Evolutionary conservation across 2,329 filamentous ascomycete species (phyloP).

Genomic region (Colletotrichum tamarilloi): DNA sequence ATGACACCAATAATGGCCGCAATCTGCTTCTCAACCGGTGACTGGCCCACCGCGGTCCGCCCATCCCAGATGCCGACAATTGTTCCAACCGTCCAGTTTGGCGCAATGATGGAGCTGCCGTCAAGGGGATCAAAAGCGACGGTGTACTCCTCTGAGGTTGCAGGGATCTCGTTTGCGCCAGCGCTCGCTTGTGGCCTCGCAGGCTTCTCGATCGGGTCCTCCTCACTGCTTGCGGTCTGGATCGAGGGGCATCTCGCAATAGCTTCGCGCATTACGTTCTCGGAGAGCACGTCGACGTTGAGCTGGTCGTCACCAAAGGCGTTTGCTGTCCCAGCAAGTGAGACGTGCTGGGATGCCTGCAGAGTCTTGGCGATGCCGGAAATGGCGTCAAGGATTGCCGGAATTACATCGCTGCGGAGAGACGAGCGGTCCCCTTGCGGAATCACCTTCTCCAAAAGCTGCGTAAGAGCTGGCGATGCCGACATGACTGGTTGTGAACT

Average conservation of each 20-base stretch:
- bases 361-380: constrained; percentile 57
- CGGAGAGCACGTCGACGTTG: constrained; percentile 66
- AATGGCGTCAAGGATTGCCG: constrained; percentile 58
- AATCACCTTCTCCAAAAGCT: constrained; percentile 40
- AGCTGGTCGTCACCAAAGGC: constrained; percentile 70
- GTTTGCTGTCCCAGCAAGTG: constrained; percentile 62
- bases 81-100: constrained; percentile 69
- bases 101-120: constrained; percentile 69
- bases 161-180: not conserved
- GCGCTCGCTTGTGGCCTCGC: not conserved
- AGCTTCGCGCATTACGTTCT: constrained; percentile 57
- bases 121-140: constrained; percentile 73
- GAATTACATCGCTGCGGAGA: constrained; percentile 59
- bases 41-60: constrained; percentile 52
- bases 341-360: constrained; percentile 56
- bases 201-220: constrained; percentile 64
- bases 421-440: constrained; percentile 39
- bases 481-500: not conserved
- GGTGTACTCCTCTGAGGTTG: constrained; percentile 59
- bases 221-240: constrained; percentile 67
- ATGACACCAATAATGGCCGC: constrained; percentile 64
- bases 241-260: constrained; percentile 58
- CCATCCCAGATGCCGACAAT: constrained; percentile 71
- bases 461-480: constrained; percentile 3
- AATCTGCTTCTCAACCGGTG: constrained; percentile 54